phyloP scores from a whole-genome alignment of 495 filamentous ascomycete genomes.

The Penicillium bialowiezense region DNA sequence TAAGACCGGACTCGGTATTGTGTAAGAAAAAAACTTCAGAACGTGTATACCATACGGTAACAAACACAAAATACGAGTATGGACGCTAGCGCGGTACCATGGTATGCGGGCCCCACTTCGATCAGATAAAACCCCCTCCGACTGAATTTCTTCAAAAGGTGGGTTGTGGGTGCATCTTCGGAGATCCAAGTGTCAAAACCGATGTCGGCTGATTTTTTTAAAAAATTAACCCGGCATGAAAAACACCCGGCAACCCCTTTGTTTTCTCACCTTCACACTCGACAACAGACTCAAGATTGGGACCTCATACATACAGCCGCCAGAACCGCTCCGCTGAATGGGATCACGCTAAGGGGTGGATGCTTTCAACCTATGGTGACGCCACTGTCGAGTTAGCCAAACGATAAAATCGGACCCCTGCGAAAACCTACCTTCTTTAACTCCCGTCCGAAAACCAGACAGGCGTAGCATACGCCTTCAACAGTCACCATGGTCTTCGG shows the following conservation, averaged over 20 bases:
- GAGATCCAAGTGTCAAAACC: slow-evolving; percentile 1
- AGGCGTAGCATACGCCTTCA: slow-evolving; percentile 2
- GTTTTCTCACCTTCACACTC: neutral
- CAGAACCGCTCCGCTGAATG: slow-evolving; percentile 1
- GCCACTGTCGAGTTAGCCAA: slow-evolving; percentile 5
- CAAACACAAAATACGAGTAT: neutral
- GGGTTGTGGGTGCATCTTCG: neutral
- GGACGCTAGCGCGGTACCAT: neutral
- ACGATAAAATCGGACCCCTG: slow-evolving; percentile 6
- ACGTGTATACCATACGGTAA: neutral
- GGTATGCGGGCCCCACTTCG: neutral
- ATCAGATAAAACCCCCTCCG: slow-evolving; percentile 11
- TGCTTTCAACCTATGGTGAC: slow-evolving; percentile 4
- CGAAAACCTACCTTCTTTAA: slow-evolving; percentile 6
- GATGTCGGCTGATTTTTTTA: slow-evolving; percentile 6
- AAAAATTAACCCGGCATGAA: neutral
- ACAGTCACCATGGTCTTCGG: slow-evolving; percentile 25
- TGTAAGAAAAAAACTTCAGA: neutral
- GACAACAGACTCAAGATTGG: too few species aligned
- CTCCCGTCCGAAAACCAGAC: slow-evolving; percentile 2
- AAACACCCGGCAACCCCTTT: slow-evolving; percentile 3
- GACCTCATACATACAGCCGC: too few species aligned
- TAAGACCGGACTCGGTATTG: neutral
- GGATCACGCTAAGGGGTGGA: slow-evolving; percentile 6
- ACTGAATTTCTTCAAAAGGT: slow-evolving; percentile 5